phyloP scores from a whole-genome alignment of 2,329 filamentous ascomycete species.

The Ophiostoma fasciatum region DNA sequence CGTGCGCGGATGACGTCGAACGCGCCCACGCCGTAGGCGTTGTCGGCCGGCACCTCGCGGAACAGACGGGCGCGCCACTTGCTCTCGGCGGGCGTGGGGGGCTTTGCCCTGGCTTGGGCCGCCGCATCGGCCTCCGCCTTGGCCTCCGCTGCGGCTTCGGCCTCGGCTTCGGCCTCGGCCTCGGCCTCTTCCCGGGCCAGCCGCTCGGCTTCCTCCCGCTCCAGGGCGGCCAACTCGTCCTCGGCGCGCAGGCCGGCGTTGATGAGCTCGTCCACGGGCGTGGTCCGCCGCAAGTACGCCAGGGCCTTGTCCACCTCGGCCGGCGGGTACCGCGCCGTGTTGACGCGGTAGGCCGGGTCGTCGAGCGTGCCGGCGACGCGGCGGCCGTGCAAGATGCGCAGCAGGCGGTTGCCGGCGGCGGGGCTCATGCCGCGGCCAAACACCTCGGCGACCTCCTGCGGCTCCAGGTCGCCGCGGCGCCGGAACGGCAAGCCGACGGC shows the following conservation, averaged over 20 bases:
- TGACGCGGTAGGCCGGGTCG: constrained; percentile 35
- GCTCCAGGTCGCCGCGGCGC: constrained; percentile 28
- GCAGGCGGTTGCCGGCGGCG: constrained; percentile 33
- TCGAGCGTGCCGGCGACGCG: constrained; percentile 49
- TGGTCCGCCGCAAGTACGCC: constrained; percentile 36
- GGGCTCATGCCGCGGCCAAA: constrained; percentile 35
- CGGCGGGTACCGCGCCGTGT: constrained; percentile 30
- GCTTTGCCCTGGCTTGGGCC: background rate
- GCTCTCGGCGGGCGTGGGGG: constrained; percentile 1
- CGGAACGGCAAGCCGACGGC: constrained; percentile 38
- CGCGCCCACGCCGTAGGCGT: constrained; percentile 42
- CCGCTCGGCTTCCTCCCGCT: constrained; percentile 19
- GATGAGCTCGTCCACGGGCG: constrained; percentile 43
- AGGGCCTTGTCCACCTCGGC: constrained; percentile 32
- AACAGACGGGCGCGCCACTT: constrained; percentile 14
- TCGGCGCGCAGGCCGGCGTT: constrained; percentile 48
- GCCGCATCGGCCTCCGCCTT: background rate
- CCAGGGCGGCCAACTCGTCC: constrained; percentile 42
- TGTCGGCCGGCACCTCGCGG: constrained; percentile 19
- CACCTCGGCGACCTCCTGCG: constrained; percentile 29
- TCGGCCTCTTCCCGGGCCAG: constrained; percentile 12
- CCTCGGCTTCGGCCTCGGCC: constrained; percentile 7
- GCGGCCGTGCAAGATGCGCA: constrained; percentile 46
- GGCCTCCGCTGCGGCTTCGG: constrained; percentile 8
- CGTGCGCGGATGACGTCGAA: constrained; percentile 42